Percentiles rank a stretch among this genome's conserved stretches.
These are phyloP conservation scores for Aspergillus calidoustus DNA, from an alignment of 2,329 filamentous ascomycete species.

Conservation along the genomic window DNA sequence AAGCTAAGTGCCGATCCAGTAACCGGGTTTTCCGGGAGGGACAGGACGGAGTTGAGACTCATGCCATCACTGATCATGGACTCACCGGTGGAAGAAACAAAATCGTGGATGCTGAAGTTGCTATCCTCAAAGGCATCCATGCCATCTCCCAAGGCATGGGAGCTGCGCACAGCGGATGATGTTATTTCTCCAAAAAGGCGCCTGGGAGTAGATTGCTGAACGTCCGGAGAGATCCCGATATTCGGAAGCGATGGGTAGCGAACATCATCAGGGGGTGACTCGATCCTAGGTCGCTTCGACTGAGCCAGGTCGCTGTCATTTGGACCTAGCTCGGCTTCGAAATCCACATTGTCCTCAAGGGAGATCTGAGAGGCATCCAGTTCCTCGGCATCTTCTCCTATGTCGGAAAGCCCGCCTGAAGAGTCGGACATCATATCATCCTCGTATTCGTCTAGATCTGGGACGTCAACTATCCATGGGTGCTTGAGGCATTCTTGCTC, in stretches of 20 bases:
- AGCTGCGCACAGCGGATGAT: slow-evolving; percentile 58
- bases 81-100: slow-evolving; percentile 46
- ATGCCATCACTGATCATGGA: slow-evolving; percentile 42
- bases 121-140: slow-evolving; percentile 36
- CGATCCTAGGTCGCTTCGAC: slow-evolving; percentile 42
- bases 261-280: slow-evolving; percentile 37
- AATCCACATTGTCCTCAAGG: slow-evolving; percentile 54
- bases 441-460: slow-evolving; percentile 64
- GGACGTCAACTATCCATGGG: slow-evolving; percentile 69
- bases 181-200: slow-evolving; percentile 67
- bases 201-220: slow-evolving; percentile 35
- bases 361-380: slow-evolving; percentile 67
- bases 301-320: slow-evolving; percentile 40
- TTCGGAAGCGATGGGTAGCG: slow-evolving; percentile 50
- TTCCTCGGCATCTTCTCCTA: slow-evolving; percentile 45
- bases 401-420: slow-evolving; percentile 38
- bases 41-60: slow-evolving; percentile 44
- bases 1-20: slow-evolving; percentile 51
- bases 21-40: slow-evolving; percentile 40
- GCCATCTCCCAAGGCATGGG: slow-evolving; percentile 50
- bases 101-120: slow-evolving; percentile 44
- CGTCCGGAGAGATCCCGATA: slow-evolving; percentile 41
- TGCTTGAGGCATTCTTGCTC: slow-evolving; percentile 72
- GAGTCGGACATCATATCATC: slow-evolving; percentile 63
- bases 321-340: slow-evolving; percentile 38